These are phyloP conservation scores for Bipolaris cookei DNA, from an alignment of 2,329 filamentous ascomycete species.

Conservation along the genomic window DNA sequence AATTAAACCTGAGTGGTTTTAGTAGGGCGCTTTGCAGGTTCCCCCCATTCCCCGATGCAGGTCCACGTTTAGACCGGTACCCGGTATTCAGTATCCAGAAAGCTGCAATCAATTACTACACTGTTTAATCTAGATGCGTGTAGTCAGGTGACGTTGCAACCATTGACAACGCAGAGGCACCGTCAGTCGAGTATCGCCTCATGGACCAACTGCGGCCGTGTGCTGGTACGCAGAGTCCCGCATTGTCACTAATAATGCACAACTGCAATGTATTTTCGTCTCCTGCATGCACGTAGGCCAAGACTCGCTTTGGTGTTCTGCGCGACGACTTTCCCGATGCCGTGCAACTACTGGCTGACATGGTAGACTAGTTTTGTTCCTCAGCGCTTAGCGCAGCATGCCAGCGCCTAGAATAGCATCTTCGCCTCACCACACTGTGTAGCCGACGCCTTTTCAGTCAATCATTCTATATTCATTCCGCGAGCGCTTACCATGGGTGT, in stretches of 20 bases:
- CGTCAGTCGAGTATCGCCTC: neutral
- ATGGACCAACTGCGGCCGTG: neutral
- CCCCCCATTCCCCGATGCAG: neutral
- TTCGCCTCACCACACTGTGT: conserved; percentile 39
- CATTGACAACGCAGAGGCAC: neutral
- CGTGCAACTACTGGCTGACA: conserved; percentile 30
- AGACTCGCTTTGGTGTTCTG: conserved; percentile 35
- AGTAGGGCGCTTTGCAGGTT: neutral
- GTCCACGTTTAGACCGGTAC: too few species aligned
- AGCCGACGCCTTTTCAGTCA: conserved; percentile 33
- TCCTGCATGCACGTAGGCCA: conserved; percentile 41
- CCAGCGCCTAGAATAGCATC: conserved; percentile 42
- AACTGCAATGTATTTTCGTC: conserved; percentile 24
- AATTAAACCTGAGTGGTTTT: neutral
- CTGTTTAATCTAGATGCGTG: neutral
- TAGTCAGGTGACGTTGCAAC: neutral
- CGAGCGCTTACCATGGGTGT: conserved; percentile 44
- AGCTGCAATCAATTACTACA: too few species aligned
- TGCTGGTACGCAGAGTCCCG: conserved; percentile 3
- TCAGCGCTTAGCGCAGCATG: conserved; percentile 42
- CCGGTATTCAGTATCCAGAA: neutral
- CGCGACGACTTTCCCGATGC: conserved; percentile 29
- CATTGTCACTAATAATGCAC: conserved; percentile 12
- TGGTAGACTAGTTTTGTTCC: conserved; percentile 27
- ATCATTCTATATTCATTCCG: conserved; percentile 26